Evolutionary conservation across 2,329 filamentous ascomycete species (phyloP), one percentile per base, ranked within the genome.

Genomic region (Hansfordia pulvinata): DNA sequence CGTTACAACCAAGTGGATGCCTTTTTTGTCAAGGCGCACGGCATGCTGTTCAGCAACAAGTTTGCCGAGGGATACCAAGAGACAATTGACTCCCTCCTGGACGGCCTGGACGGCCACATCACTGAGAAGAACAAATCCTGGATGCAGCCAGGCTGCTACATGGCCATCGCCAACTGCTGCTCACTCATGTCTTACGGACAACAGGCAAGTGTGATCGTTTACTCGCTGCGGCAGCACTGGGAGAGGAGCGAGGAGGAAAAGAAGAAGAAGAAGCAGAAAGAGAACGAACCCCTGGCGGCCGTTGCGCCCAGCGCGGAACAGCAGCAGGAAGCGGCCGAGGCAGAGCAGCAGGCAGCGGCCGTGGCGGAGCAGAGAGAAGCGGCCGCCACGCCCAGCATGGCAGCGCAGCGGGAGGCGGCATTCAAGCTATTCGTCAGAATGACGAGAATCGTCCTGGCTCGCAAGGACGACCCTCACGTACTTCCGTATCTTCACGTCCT

Each of bases 11-110:
- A 44, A 54, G 12, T 72, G 2, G 76, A 84, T 33, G 54, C 64
- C 0, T 56, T 59, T 0, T 81, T 75, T 30, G 69, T 83, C 10
- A 69, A 64, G 5, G 56, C 66, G 0, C 75, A 83, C 33, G 77
- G 64, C 0, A 60, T 76, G 6, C 49, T 82, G 0, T 82, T 82
- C 26, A 67, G 62, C 0, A 54, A 57, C 2, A 59, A 60, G 14
- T 45, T 53, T 2, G 37, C 50, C 2, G 59, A 69, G 0, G 54
- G 53, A 4, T 64, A 76, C 13, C 41, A 58, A 0, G 25, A 46
- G 0, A 56, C 62, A 0, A 52, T 56, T 10, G 33, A 49, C 0
- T 56, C 64, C 2, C 80, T 79, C 21, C 39, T 72, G 0, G 39
- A 40, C 0, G 44, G 60, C 1, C 49, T 86, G 0, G 64, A 76